phyloP scores from a whole-genome alignment of 345 rosid species.

The Citrus medica region DNA sequence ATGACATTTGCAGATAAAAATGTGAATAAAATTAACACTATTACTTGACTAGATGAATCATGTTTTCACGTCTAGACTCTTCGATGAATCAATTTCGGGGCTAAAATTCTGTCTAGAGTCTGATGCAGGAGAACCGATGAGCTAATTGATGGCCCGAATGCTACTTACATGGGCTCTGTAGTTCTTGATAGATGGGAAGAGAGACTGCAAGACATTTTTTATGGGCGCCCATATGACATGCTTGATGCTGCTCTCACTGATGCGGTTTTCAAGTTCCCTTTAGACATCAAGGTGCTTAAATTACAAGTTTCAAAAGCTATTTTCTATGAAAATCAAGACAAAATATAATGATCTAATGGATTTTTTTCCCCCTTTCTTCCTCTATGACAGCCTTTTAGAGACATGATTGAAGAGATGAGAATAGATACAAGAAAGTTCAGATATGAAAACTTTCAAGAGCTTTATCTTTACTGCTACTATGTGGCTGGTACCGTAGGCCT shows the following conservation, averaged over 20 bases:
- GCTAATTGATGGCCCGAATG: slow-evolving; percentile 57
- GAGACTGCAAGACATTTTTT: slow-evolving; percentile 50
- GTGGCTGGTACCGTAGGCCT: slow-evolving; percentile 61
- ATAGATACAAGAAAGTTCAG: slow-evolving; percentile 48
- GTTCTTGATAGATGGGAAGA: slow-evolving; percentile 61
- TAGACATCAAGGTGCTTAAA: slow-evolving; percentile 45
- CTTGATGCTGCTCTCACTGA: slow-evolving; percentile 60
- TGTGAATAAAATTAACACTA: not conserved
- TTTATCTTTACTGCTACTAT: slow-evolving; percentile 50
- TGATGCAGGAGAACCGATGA: slow-evolving; percentile 72
- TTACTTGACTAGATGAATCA: not conserved
- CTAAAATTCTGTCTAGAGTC: slow-evolving; percentile 26
- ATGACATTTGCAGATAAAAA: no score
- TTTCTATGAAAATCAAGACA: not conserved
- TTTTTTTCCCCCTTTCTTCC: no score
- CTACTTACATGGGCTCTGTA: slow-evolving; percentile 28
- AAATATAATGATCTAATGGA: not conserved
- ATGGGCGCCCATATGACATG: slow-evolving; percentile 54
- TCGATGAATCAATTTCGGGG: not conserved
- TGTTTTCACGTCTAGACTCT: not conserved
- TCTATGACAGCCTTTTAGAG: slow-evolving; percentile 46
- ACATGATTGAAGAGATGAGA: slow-evolving; percentile 69
- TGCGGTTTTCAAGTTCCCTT: slow-evolving; percentile 43
- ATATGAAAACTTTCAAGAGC: slow-evolving; percentile 50
- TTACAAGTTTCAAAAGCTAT: not conserved